A percentile compares a stretch with the other conserved stretches of the same genome.
phyloP scores from a whole-genome alignment of 345 rosid species.

The Clarkia xantiana region DNA sequence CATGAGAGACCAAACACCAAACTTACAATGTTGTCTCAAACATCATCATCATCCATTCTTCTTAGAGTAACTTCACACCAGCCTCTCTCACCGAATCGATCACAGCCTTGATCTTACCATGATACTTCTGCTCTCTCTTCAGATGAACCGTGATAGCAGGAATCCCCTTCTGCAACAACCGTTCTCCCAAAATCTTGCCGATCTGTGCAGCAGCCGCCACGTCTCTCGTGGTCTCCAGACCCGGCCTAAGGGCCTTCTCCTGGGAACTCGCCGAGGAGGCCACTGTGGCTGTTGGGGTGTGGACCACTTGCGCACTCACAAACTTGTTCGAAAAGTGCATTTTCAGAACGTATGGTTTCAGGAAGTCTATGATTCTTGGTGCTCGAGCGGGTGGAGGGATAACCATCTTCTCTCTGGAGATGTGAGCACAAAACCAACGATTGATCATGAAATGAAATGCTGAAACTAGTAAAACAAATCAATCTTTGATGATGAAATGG shows the following conservation, averaged over 20 bases:
- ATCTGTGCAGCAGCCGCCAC: slow-evolving; percentile 84
- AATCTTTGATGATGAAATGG: too few relatives aligned
- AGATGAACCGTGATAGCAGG: slow-evolving; percentile 54
- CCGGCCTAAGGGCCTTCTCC: slow-evolving; percentile 53
- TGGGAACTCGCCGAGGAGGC: slow-evolving; percentile 72
- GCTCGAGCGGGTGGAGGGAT: slow-evolving; percentile 68
- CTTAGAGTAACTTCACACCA: slow-evolving; percentile 47
- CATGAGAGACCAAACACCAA: too few relatives aligned
- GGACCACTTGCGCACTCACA: slow-evolving; percentile 69
- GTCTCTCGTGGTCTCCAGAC: slow-evolving; percentile 51
- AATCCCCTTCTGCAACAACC: slow-evolving; percentile 46
- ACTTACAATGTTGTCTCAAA: too few relatives aligned
- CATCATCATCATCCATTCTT: not conserved
- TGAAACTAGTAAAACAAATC: too few relatives aligned
- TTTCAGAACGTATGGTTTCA: slow-evolving; percentile 62
- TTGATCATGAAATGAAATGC: too few relatives aligned
- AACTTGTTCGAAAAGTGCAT: slow-evolving; percentile 70
- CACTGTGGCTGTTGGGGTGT: slow-evolving; percentile 66
- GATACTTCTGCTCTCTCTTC: slow-evolving; percentile 67
- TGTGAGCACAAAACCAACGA: too few relatives aligned
- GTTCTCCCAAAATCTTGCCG: slow-evolving; percentile 65
- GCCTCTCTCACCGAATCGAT: slow-evolving; percentile 57
- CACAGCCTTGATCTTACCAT: slow-evolving; percentile 75
- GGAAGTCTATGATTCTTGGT: slow-evolving; percentile 37
- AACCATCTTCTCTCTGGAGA: slow-evolving; percentile 30